phyloP scores from a whole-genome alignment of 352 stramenopile species.

The Globisporangium orthogonon region DNA sequence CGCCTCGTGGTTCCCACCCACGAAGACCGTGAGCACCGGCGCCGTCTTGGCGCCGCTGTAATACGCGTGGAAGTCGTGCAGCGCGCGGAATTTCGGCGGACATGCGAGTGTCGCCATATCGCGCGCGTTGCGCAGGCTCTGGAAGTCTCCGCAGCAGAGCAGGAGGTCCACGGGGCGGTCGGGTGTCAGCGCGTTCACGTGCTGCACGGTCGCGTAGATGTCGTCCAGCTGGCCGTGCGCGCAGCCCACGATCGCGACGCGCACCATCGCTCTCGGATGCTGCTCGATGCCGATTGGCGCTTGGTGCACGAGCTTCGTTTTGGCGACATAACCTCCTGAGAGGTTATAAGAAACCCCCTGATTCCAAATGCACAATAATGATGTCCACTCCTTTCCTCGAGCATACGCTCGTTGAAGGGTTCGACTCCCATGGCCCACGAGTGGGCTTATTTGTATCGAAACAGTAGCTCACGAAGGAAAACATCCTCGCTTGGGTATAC shows the following conservation, averaged over 20 bases:
- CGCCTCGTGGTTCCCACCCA: conserved; percentile 96
- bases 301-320: too few species aligned
- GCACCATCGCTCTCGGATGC: conserved; percentile 4
- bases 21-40: conserved; percentile 91
- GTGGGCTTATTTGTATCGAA: too few species aligned
- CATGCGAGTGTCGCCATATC: conserved; percentile 93
- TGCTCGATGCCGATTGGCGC: too few species aligned
- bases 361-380: too few species aligned
- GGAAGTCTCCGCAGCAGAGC: conserved; percentile 98
- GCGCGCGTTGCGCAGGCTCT: conserved; percentile 93
- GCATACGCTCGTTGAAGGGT: too few species aligned
- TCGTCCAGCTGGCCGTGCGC: conserved; percentile 97
- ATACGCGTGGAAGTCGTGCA: conserved; percentile 88
- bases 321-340: too few species aligned
- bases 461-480: too few species aligned
- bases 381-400: too few species aligned
- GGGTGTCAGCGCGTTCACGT: conserved; percentile 85
- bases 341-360: too few species aligned
- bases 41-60: conserved; percentile 83
- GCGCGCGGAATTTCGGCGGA: conserved; percentile 88
- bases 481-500: too few species aligned
- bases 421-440: too few species aligned
- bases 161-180: conserved; percentile 90
- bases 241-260: conserved; percentile 95
- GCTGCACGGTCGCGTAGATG: conserved; percentile 94